Conservation (phyloP, 495 filamentous ascomycete genomes). For the Hyaloscypha hepaticicola region DNA sequence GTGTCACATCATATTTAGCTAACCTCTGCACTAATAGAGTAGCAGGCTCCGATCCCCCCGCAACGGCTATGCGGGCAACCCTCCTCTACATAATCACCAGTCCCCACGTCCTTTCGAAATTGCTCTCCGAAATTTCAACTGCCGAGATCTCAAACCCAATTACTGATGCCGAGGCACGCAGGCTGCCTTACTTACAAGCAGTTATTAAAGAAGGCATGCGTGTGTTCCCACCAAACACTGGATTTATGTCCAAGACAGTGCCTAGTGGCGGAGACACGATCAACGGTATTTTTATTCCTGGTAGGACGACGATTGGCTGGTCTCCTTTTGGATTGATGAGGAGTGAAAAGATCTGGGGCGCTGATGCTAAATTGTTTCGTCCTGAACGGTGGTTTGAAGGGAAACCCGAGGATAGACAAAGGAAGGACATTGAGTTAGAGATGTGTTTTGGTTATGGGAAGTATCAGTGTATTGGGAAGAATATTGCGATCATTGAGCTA, state of each 20-base stretch:
- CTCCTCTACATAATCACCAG: conserved; percentile 54
- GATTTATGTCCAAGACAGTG: conserved; percentile 43
- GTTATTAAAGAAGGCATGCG: conserved; percentile 52
- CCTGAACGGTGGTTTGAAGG: conserved; percentile 57
- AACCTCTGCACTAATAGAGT: conserved; percentile 43
- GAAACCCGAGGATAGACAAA: conserved; percentile 32
- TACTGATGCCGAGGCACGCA: conserved; percentile 37
- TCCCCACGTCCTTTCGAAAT: conserved; percentile 45
- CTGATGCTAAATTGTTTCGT: conserved; percentile 47
- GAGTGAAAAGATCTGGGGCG: conserved; percentile 44
- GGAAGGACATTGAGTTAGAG: conserved; percentile 41
- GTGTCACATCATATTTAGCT: neutral
- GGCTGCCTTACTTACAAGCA: conserved; percentile 51
- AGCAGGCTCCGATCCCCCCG: conserved; percentile 59
- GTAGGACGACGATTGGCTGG: conserved; percentile 50
- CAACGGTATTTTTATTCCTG: conserved; percentile 49
- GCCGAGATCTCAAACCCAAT: neutral
- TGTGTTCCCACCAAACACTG: conserved; percentile 39
- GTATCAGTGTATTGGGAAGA: conserved; percentile 46
- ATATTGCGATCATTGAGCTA: conserved; percentile 46
- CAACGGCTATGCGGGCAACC: conserved; percentile 55
- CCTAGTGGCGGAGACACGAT: conserved; percentile 51
- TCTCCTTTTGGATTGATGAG: conserved; percentile 33
- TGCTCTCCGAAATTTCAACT: conserved; percentile 57
- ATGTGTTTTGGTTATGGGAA: conserved; percentile 45